Evolutionary conservation across 2,329 filamentous ascomycete genomes (phyloP).

Genomic region (Parastagonospora nodorum): DNA sequence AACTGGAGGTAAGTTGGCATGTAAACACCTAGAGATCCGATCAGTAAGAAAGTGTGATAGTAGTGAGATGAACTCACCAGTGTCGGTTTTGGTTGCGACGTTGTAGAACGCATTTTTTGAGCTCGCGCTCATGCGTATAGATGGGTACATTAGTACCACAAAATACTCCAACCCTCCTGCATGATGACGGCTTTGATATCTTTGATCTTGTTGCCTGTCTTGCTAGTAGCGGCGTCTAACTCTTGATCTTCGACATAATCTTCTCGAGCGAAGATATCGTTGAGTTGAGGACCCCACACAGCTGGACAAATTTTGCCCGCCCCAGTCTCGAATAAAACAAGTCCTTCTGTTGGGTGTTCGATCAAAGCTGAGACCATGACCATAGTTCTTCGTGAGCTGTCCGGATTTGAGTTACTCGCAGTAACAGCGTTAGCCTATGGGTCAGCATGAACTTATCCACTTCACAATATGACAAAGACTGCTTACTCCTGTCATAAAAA

Average conservation of each 20-base stretch:
- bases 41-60: background rate
- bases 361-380: slow-evolving; percentile 36
- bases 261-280: slow-evolving; percentile 39
- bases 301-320: slow-evolving; percentile 37
- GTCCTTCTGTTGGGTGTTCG: slow-evolving; percentile 39
- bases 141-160: slow-evolving; percentile 41
- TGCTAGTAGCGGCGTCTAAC: slow-evolving; percentile 25
- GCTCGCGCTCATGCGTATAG: slow-evolving; percentile 45
- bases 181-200: slow-evolving; percentile 46
- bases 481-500: slow-evolving; percentile 36
- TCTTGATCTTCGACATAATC: slow-evolving; percentile 27
- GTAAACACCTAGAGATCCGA: slow-evolving; percentile 1
- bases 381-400: slow-evolving; percentile 24
- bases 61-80: slow-evolving; percentile 15
- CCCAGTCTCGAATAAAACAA: slow-evolving; percentile 45
- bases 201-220: slow-evolving; percentile 41
- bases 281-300: slow-evolving; percentile 31
- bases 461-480: background rate
- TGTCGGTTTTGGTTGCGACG: slow-evolving; percentile 42
- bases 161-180: slow-evolving; percentile 45
- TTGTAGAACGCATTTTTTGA: slow-evolving; percentile 46
- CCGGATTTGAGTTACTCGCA: slow-evolving; percentile 9
- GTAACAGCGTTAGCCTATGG: slow-evolving; percentile 10
- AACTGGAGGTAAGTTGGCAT: slow-evolving; percentile 33
- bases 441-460: background rate